A percentile compares a stretch with the other conserved stretches of the same genome.
Evolutionary conservation across 1,284 basidiomycete genomes (phyloP).

Genomic region (Ganoderma lingzhi): DNA sequence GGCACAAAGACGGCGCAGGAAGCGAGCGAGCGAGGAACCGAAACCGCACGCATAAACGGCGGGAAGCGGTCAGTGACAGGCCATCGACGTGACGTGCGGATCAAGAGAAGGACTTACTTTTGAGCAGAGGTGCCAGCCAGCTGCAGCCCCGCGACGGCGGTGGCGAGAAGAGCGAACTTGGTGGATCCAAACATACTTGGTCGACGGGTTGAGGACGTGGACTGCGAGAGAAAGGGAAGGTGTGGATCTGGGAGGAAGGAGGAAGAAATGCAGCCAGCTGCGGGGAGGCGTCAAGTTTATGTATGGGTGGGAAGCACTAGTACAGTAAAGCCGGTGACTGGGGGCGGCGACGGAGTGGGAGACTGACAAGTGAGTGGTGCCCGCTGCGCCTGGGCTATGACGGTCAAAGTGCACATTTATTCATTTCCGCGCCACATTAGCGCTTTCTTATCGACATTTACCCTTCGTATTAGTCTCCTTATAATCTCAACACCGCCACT

Average conservation of each 20-base stretch:
- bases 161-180: constrained; percentile 38
- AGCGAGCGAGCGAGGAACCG: constrained; percentile 4
- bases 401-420: too few species aligned
- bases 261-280: constrained; percentile 32
- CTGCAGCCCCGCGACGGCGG: constrained; percentile 48
- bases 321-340: not conserved
- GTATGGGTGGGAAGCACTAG: constrained; percentile 9
- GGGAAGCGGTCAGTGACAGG: constrained; percentile 10
- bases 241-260: constrained; percentile 15
- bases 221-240: constrained; percentile 18
- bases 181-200: constrained; percentile 31
- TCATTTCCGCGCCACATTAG: too few species aligned
- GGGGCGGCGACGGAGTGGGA: not conserved
- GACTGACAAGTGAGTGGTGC: not conserved
- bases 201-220: constrained; percentile 3
- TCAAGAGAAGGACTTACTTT: constrained; percentile 45
- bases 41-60: not conserved
- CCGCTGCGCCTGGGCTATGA: not conserved
- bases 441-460: too few species aligned
- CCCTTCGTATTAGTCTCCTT: too few species aligned
- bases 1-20: not conserved
- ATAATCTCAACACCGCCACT: too few species aligned
- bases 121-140: constrained; percentile 50
- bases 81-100: constrained; percentile 9
- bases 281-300: constrained; percentile 17